These are phyloP conservation scores for Neurospora sp. DNA, from an alignment of 495 filamentous ascomycete genomes.

Conservation along the genomic window DNA sequence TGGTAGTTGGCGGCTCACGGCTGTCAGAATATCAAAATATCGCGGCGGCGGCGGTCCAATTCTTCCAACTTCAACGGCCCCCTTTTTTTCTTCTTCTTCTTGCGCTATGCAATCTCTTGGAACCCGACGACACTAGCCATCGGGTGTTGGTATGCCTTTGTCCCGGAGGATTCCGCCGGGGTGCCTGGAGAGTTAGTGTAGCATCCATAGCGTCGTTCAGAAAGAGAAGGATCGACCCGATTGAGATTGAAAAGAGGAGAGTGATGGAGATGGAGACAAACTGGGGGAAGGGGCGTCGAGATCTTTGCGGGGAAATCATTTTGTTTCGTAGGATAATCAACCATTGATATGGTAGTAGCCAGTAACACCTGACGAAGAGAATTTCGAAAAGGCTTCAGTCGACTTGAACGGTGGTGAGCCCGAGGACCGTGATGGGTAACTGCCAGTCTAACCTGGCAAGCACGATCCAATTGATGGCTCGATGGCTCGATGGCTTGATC, in stretches of 20 bases:
- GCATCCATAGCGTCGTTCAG: not conserved
- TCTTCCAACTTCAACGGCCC: not conserved
- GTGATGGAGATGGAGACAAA: not conserved
- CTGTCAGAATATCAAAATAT: not conserved
- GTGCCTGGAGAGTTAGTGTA: not conserved
- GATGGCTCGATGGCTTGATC: not conserved
- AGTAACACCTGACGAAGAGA: not conserved
- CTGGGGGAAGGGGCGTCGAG: not conserved
- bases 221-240: not conserved
- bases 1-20: not conserved
- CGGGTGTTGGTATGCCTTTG: not conserved
- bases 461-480: not conserved
- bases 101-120: not conserved
- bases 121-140: not conserved
- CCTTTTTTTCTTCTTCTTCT: not conserved
- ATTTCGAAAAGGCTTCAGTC: not conserved
- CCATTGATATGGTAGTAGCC: not conserved
- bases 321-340: not conserved
- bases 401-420: not conserved
- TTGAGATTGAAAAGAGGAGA: not conserved
- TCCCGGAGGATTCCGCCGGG: not conserved
- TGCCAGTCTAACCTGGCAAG: not conserved
- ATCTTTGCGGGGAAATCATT: not conserved
- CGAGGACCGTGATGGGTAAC: not conserved
- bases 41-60: not conserved